Percentiles rank a stretch among this genome's conserved stretches.
Evolutionary conservation across 805 yeast genomes (phyloP).

Genomic region (Saccharomyces jurei): DNA sequence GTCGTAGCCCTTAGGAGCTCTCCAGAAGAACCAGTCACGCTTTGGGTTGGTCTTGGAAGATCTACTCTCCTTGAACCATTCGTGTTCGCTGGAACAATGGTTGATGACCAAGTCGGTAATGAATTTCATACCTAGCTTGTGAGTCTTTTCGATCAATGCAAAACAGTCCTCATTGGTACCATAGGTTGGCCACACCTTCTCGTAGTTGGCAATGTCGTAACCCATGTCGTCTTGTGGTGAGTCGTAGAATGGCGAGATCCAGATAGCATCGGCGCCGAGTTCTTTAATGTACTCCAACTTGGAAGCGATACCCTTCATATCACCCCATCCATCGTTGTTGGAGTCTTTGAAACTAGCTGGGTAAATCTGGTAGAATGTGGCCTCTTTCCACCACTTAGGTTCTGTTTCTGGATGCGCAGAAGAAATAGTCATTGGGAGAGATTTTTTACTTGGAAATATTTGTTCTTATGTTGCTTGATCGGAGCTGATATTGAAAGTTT

Average conservation of each 20-base stretch:
- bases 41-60: conserved; percentile 44
- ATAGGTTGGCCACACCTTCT: conserved; percentile 14
- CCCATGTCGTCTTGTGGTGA: conserved; percentile 60
- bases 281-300: conserved; percentile 31
- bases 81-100: conserved; percentile 49
- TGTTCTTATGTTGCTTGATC: too few relatives aligned
- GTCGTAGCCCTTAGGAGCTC: conserved; percentile 39
- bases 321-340: conserved; percentile 53
- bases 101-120: conserved; percentile 51
- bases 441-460: too few relatives aligned
- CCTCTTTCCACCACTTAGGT: conserved; percentile 47
- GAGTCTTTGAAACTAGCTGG: conserved; percentile 55
- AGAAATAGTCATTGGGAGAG: background rate
- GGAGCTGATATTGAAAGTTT: too few relatives aligned
- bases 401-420: conserved; percentile 8
- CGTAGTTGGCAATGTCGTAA: conserved; percentile 50
- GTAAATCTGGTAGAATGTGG: conserved; percentile 50
- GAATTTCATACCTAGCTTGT: conserved; percentile 36
- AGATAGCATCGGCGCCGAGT: conserved; percentile 39
- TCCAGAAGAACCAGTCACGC: conserved; percentile 58
- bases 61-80: conserved; percentile 51
- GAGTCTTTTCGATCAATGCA: too few relatives aligned
- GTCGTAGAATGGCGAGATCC: conserved; percentile 53
- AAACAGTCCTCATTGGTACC: background rate
- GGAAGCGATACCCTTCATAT: conserved; percentile 45